Evolutionary conservation across 1,139 yeast genomes (phyloP).

Genomic region (Geotrichum australiense): DNA sequence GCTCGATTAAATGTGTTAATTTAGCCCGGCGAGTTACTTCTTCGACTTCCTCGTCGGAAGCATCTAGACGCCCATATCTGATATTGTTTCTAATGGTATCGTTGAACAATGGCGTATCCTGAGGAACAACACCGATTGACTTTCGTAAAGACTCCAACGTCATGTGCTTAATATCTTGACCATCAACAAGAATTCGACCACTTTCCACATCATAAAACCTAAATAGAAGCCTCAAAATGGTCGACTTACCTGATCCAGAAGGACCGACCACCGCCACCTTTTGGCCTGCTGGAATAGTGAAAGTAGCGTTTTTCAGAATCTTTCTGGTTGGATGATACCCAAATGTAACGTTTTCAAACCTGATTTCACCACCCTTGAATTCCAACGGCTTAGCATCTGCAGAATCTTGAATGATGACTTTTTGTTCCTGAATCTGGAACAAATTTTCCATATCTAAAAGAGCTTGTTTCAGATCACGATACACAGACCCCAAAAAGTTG

Average conservation of each 20-base stretch:
- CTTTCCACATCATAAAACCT: conserved; percentile 78
- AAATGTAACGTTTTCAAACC: conserved; percentile 85
- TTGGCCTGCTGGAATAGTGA: conserved; percentile 83
- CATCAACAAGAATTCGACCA: conserved; percentile 81
- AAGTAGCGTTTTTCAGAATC: conserved; percentile 71
- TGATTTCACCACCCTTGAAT: conserved; percentile 60
- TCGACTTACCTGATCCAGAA: conserved; percentile 92
- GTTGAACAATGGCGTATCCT: conserved; percentile 92
- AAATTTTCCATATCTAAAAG: conserved; percentile 87
- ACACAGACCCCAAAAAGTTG: conserved; percentile 90
- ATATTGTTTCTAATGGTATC: conserved; percentile 84
- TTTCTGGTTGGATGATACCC: conserved; percentile 88
- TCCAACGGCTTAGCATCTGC: conserved; percentile 56
- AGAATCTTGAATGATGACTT: conserved; percentile 55
- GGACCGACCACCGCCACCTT: conserved; percentile 95
- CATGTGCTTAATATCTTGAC: conserved; percentile 76
- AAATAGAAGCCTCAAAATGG: conserved; percentile 74
- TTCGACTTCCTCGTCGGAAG: conserved; percentile 65
- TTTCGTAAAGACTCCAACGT: conserved; percentile 68
- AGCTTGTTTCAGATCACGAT: conserved; percentile 89
- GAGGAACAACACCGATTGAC: conserved; percentile 90
- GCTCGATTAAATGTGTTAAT: conserved; percentile 53
- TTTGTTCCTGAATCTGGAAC: conserved; percentile 72
- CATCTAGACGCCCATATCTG: conserved; percentile 72
- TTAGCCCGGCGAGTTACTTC: conserved; percentile 63